These are phyloP conservation scores for Penicillium sp. DNA, from an alignment of 2,329 filamentous ascomycete species.

Conservation along the genomic window DNA sequence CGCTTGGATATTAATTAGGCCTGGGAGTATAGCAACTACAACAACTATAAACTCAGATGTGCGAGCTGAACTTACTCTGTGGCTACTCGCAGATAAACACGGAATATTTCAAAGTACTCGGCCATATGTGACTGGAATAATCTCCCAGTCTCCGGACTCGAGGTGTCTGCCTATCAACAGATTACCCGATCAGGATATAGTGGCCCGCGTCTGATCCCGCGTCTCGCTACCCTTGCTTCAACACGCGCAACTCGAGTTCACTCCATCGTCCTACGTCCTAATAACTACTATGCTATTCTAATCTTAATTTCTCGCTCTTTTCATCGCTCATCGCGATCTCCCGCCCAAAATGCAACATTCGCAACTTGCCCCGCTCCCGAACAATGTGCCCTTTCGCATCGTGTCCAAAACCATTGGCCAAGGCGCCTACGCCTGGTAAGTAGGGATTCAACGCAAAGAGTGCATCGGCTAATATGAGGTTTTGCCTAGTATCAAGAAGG, in stretches of 20 bases:
- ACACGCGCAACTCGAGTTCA: constrained; percentile 21
- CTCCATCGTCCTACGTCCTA: constrained; percentile 9
- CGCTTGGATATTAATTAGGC: background rate
- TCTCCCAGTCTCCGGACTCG: background rate
- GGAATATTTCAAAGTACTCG: no score
- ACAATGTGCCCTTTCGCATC: constrained; percentile 85
- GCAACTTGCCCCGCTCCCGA: constrained; percentile 82
- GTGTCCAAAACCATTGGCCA: constrained; percentile 95
- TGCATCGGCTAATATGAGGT: background rate
- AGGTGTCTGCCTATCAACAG: constrained; percentile 24
- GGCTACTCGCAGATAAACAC: no score
- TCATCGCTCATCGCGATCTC: constrained; percentile 12
- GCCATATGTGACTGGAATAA: no score
- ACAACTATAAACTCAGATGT: no score
- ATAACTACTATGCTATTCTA: constrained; percentile 2
- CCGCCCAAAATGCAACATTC: constrained; percentile 64
- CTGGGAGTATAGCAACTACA: background rate
- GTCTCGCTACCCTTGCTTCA: constrained; percentile 22
- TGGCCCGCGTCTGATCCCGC: constrained; percentile 33
- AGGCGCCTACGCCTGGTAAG: constrained; percentile 93
- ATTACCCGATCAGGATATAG: constrained; percentile 41
- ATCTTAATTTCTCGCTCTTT: constrained; percentile 8
- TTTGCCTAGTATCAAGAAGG: constrained; percentile 81
- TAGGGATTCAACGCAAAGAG: constrained; percentile 1
- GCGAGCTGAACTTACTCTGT: background rate